Percentiles rank a stretch among this genome's conserved stretches.
Conservation (phyloP, 208 protist genomes). For the Acanthamoeba sp. region DNA sequence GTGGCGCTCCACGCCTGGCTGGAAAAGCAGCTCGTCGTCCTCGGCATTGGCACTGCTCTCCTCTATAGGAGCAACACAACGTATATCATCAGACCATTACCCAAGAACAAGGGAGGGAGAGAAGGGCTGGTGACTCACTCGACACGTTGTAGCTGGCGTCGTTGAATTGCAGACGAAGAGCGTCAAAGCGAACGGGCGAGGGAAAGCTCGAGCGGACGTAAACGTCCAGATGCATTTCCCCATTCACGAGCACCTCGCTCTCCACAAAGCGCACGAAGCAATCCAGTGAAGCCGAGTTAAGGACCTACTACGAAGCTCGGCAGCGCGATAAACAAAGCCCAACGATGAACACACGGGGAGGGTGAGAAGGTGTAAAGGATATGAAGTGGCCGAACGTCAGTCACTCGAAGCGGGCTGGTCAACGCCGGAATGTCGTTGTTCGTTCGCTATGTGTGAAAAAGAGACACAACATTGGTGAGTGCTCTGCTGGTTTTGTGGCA, state of each 20-base stretch:
- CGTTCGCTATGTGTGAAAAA: background rate
- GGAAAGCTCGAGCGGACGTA: background rate
- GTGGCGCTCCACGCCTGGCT: background rate
- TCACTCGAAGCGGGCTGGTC: background rate
- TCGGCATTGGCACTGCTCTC: background rate
- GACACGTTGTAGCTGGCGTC: background rate
- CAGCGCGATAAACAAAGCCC: background rate
- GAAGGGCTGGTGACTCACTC: background rate
- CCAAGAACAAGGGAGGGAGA: background rate
- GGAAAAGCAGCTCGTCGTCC: background rate
- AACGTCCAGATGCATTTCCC: background rate
- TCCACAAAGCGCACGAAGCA: background rate
- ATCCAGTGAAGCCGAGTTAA: background rate
- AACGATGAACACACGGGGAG: too few species aligned
- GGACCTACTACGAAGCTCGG: too few species aligned
- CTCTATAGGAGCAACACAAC: background rate
- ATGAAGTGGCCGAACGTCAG: background rate
- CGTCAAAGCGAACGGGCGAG: conserved; percentile 2
- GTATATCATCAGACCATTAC: too few species aligned
- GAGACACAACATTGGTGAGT: background rate
- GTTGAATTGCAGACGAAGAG: background rate
- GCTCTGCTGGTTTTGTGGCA: background rate
- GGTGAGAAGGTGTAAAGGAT: background rate
- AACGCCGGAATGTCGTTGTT: background rate
- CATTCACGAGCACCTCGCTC: conserved; percentile 6